Conservation (phyloP, 805 yeast species). For the Tetrapisispora taiwanensis region DNA sequence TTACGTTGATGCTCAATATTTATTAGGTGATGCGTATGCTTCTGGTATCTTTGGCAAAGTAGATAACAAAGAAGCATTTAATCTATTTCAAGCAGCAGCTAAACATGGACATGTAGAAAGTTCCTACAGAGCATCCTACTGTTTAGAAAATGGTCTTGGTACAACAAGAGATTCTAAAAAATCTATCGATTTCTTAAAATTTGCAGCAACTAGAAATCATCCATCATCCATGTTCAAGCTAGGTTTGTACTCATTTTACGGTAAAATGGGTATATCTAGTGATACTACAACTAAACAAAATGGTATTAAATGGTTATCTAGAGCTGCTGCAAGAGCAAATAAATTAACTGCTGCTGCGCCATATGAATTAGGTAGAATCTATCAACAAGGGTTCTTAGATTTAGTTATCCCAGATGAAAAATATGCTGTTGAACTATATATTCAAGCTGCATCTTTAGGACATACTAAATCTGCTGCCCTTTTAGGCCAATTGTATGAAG, state of each 20-base stretch:
- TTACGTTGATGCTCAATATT: conserved; percentile 81
- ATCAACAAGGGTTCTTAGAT: conserved; percentile 76
- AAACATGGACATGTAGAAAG: conserved; percentile 89
- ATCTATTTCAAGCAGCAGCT: conserved; percentile 77
- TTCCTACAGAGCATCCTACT: conserved; percentile 82
- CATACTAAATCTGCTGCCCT: conserved; percentile 71
- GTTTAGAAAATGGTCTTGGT: conserved; percentile 92
- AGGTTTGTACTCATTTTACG: conserved; percentile 78
- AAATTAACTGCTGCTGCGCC: conserved; percentile 90
- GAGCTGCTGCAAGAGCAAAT: conserved; percentile 77
- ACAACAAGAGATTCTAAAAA: conserved; percentile 80
- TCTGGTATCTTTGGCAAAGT: conserved; percentile 76
- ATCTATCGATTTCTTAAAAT: conserved; percentile 70
- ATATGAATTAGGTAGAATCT: conserved; percentile 77
- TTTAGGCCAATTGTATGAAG: conserved; percentile 76
- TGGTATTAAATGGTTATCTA: conserved; percentile 86
- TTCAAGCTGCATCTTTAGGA: conserved; percentile 83
- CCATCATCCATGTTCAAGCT: conserved; percentile 95
- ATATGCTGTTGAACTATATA: conserved; percentile 78
- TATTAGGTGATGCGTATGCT: conserved; percentile 80
- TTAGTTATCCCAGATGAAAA: conserved; percentile 73
- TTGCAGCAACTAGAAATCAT: conserved; percentile 85
- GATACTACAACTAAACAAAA: conserved; percentile 63
- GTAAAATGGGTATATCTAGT: conserved; percentile 69
- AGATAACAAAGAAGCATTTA: conserved; percentile 67